Base-by-base conservation (phyloP, 2,329 filamentous ascomycete genomes). In the Fusarium algeriense region DNA sequence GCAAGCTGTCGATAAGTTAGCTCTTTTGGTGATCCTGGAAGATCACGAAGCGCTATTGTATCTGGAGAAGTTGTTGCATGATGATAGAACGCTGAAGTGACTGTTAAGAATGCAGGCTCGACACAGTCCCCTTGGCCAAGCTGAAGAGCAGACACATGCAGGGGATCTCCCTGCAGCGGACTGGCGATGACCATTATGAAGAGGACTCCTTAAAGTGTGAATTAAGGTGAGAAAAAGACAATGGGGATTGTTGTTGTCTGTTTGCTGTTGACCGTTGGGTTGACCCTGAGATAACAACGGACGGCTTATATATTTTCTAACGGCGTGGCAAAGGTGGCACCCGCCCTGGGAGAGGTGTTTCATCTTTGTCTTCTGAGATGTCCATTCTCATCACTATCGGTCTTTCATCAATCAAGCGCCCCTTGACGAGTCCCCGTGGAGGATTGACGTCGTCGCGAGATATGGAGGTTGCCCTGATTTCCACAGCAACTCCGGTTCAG, bases 1-100 rank as follows among this genome's bases (percentile, higher is more conserved):
- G 84, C 83, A 50, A 87, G 82, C 57, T 85, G 80, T 7, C 73
- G 69, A 71, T 87, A 87, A 8, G 84, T 85, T 57, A 86, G 75
- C 54, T 80, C 78, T 20, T 72, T 77, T 6, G 71, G 63, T 13
- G 68, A 59, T n/a, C 63, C 70, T 12, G 81, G 78, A 38, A 82
- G 65, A 71, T 82, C 76, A 61, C 81, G 80, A 23, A 84, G 78
- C 17, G 85, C 85, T 34, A 78, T 76, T 52, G 71, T 75, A 28
- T 81, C 74, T 20, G 84, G 83, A 34, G 78, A 77, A 15, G 69
- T 67, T 46, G 78, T 75, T 13, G 81, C 83, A 70, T 80, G 74
- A 43, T 81, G 79, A 34, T 81, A 80, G 69, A 83, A 82, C 20
- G 81, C 80, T 14, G 80, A 72, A 20, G 81, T 83, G 52, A 80